Conservation (phyloP, 2,329 filamentous ascomycete species). For the Aureobasidium sp. region DNA sequence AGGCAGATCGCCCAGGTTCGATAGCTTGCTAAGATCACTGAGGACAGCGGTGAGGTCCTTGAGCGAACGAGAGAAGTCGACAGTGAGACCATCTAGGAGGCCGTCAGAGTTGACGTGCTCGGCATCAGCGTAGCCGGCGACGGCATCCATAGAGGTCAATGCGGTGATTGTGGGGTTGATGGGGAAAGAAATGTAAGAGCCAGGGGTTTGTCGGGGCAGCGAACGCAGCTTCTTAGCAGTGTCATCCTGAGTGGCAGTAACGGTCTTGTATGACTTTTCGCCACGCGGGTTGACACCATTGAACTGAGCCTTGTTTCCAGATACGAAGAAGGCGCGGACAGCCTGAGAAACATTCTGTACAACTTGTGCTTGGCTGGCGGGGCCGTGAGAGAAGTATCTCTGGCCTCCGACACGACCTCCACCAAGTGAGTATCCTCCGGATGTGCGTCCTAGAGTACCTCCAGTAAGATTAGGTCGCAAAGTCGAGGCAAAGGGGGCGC, state of each 20-base stretch:
- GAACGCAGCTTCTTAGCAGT: slow-evolving; percentile 59
- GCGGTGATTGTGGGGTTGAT: slow-evolving; percentile 86
- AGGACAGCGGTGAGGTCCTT: slow-evolving; percentile 75
- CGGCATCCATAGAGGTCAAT: slow-evolving; percentile 61
- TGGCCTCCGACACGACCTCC: slow-evolving; percentile 65
- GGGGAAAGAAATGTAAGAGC: slow-evolving; percentile 82
- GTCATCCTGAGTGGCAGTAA: slow-evolving; percentile 69
- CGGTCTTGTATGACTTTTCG: slow-evolving; percentile 69
- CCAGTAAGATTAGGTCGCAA: slow-evolving; percentile 89
- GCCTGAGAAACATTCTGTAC: slow-evolving; percentile 93
- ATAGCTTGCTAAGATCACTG: slow-evolving; percentile 72
- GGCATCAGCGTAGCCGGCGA: slow-evolving; percentile 42
- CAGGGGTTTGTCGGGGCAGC: slow-evolving; percentile 53
- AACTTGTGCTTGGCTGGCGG: slow-evolving; percentile 79
- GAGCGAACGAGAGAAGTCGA: slow-evolving; percentile 79
- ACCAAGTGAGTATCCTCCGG: slow-evolving; percentile 72
- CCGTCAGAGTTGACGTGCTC: slow-evolving; percentile 65
- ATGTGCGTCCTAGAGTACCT: slow-evolving; percentile 73
- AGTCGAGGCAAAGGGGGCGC: slow-evolving; percentile 79
- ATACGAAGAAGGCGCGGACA: slow-evolving; percentile 85
- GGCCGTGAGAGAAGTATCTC: slow-evolving; percentile 84
- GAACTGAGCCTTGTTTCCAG: slow-evolving; percentile 80
- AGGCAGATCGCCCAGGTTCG: slow-evolving; percentile 74
- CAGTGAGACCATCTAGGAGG: slow-evolving; percentile 75
- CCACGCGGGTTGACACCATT: slow-evolving; percentile 69